phyloP scores from a whole-genome alignment of 139 green algal genomes.

The Gonium pectorale region DNA sequence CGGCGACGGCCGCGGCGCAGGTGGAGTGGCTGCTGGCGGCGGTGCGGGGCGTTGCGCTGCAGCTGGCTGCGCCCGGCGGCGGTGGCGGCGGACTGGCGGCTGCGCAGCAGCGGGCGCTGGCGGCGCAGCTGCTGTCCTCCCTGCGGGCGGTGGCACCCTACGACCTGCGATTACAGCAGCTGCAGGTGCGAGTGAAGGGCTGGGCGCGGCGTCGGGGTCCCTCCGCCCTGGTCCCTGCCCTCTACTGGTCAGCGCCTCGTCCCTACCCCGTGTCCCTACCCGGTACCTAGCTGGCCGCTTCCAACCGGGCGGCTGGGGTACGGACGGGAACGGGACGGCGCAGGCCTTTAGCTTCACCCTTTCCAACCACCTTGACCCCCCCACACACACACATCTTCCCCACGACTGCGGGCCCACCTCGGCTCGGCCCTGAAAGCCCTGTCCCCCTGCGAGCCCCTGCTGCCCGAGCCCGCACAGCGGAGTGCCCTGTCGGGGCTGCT shows the following conservation, averaged over 20 bases:
- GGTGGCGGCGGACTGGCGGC: not conserved
- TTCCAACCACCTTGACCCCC: too few species aligned
- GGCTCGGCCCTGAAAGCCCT: constrained; percentile 5
- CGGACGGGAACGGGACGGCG: too few species aligned
- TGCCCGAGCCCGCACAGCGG: constrained; percentile 23
- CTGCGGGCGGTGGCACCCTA: constrained; percentile 19
- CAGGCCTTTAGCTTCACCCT: too few species aligned
- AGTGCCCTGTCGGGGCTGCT: not conserved
- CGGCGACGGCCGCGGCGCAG: constrained; percentile 45
- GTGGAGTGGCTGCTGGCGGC: constrained; percentile 37
- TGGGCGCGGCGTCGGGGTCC: too few species aligned
- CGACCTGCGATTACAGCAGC: constrained; percentile 49
- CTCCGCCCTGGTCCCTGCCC: too few species aligned
- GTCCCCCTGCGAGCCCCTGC: constrained; percentile 20
- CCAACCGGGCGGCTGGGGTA: too few species aligned
- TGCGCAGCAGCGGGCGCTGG: constrained; percentile 45
- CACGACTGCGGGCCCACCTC: not conserved
- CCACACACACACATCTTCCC: not conserved
- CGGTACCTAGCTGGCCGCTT: too few species aligned
- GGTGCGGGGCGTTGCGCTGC: constrained; percentile 5
- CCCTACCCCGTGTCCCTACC: too few species aligned
- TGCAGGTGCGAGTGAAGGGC: constrained; percentile 51
- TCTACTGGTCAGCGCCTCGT: too few species aligned
- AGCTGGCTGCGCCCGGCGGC: constrained; percentile 6
- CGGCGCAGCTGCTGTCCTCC: constrained; percentile 38